Evolutionary conservation across 192 early-diverging fungal genomes (phyloP), one percentile per base, ranked within the genome.

Genomic region (Phycomyces nitens): DNA sequence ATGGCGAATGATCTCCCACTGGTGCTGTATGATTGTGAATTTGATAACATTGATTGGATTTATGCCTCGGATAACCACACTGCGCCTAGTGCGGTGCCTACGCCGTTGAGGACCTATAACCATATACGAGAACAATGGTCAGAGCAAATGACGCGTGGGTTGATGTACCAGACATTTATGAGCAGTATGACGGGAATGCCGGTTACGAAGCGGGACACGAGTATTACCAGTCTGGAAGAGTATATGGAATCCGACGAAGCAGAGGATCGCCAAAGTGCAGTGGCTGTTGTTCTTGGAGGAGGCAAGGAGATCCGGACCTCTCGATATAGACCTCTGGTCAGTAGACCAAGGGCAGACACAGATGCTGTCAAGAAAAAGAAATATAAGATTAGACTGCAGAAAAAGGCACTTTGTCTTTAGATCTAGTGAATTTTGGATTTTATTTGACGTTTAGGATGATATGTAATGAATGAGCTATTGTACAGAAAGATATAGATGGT

Each of bases 1-100:
- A 92, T 99, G 91, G 95, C 96, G 0, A 81, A 81, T 49, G 96
- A 99, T 57, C 63, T 86, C 55, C 94, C 96, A 10, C 79, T 99
- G 54, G 88, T 99, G 1, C 71, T 97, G 50, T 88, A 91, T 22
- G 94, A 97, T 56, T 95, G 94, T 64, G 76, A 84, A 23, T 98
- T 89, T 66, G 75, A 76, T 3, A 77, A 84, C 23, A 64, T 88
- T 5, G 60, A 80, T 18, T 90, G 89, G 89, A 79, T 73, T 49
- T 74, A 84, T 62, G 71, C 82, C 8, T 60, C 40, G 15, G 75
- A 74, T 22, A 69, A 69, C 9, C 62, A 56, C 24, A 56, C 66
- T 23, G 42, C 29, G 7, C 7, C 29, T 34, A 34, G 65, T 8
- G 67, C 56, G 23, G 62, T 70, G 22, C 75, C 73, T 10, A 66